Evolutionary conservation across 495 filamentous ascomycete genomes (phyloP), one percentile per base, ranked within the genome.

Genomic region (Friedmanniomyces simplex): DNA sequence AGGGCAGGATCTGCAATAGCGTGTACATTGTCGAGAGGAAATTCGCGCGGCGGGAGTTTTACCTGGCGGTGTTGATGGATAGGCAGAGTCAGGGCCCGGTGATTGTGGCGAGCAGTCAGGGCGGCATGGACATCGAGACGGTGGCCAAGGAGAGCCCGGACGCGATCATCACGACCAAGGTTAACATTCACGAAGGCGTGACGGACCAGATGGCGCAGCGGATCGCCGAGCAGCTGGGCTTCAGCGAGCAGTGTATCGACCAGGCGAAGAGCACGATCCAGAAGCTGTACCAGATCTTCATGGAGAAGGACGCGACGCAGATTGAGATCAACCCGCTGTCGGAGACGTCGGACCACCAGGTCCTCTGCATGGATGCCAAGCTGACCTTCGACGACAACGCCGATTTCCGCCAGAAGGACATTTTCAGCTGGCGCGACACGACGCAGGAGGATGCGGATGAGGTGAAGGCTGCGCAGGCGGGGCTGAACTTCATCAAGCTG

Each of bases 1-100:
- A 71, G 59, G 93, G 93, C 69, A 88, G 91, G 70, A 79, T 90
- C 68, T 98, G 93, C 78, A 96, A 90, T 73, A 77, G 88, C 54
- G 93, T 98, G 66, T 96, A 93, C 77, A 96, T 98, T 71, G 93
- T 89, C 76, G 93, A 98, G 80, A 89, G 93, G 79, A 98, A 98
- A 79, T 98, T 97, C 66, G 93, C 93, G 64, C 89, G 93, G 59
- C 85, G 94, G 67, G 93, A 98, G 76, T 98, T 97, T 82, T 98
- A 98, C 77, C 84, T 98, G 20, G 93, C 93, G 64, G 82, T 98
- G 60, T 82, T 98, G 61, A 96, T 98, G 91, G 93, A 98, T 78
- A 89, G 93, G 61, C 79, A 77, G 63, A 85, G 87, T 18, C 93
- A 96, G 77, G 80, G 82, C 58, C 94, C 93, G 59, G 88, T 97